Evolutionary conservation across 306 rosid genomes (phyloP).

Genomic region (Macrotyloma uniflorum): DNA sequence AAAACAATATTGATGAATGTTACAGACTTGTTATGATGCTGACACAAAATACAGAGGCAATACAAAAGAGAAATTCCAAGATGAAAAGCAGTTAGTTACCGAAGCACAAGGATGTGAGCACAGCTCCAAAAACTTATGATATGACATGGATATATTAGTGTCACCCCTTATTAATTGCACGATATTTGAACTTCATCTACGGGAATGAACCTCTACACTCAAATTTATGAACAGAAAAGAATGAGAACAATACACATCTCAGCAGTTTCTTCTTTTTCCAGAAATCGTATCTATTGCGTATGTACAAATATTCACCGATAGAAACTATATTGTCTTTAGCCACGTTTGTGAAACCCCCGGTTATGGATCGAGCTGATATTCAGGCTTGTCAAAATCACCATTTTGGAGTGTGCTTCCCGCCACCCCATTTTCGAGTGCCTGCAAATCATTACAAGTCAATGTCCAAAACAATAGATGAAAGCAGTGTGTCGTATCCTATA

Average conservation of each 20-base stretch:
- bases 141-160: constrained; percentile 16
- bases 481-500: background rate
- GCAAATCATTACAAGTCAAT: constrained; percentile 39
- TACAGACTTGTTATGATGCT: background rate
- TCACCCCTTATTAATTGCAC: constrained; percentile 51
- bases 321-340: constrained; percentile 31
- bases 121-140: constrained; percentile 18
- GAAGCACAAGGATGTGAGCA: background rate
- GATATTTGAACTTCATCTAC: constrained; percentile 40
- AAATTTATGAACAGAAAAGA: constrained; percentile 80
- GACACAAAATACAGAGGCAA: background rate
- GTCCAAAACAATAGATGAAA: constrained; percentile 19
- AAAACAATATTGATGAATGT: background rate
- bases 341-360: constrained; percentile 10
- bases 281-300: constrained; percentile 44
- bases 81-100: constrained; percentile 11
- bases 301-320: constrained; percentile 61
- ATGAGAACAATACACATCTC: constrained; percentile 60
- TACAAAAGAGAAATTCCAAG: background rate
- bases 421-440: constrained; percentile 54
- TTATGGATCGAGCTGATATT: constrained; percentile 71
- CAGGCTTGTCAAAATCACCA: constrained; percentile 62
- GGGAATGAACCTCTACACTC: constrained; percentile 50
- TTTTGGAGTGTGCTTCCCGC: constrained; percentile 42
- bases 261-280: background rate